Conservation (phyloP, 1,139 yeast species). For the Kodamaea fungicola region DNA sequence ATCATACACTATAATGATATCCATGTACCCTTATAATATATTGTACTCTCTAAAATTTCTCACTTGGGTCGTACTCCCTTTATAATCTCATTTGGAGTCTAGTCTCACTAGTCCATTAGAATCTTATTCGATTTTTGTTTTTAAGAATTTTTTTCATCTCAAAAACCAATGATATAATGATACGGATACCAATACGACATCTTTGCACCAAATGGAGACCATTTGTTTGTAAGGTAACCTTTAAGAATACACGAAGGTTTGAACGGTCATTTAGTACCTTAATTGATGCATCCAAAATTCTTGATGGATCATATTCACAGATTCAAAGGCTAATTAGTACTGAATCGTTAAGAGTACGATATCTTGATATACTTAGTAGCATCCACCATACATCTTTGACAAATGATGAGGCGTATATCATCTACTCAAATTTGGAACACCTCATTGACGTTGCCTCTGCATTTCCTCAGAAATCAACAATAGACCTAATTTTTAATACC, state of each 20-base stretch:
- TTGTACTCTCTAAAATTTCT: no score
- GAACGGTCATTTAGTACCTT: not conserved
- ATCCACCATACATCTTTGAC: constrained; percentile 5
- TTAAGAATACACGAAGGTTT: no score
- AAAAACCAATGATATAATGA: not conserved
- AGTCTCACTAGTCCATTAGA: no score
- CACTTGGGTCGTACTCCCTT: no score
- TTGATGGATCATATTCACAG: constrained; percentile 11
- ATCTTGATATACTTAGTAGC: constrained; percentile 9
- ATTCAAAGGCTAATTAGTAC: constrained; percentile 14
- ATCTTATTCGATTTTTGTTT: no score
- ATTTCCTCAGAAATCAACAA: constrained; percentile 11
- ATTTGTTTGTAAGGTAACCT: not conserved
- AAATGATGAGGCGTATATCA: constrained; percentile 9
- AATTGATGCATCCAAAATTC: constrained; percentile 3
- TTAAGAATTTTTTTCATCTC: no score
- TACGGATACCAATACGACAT: constrained; percentile 5
- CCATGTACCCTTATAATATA: no score
- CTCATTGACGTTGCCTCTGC: constrained; percentile 18
- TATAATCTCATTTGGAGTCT: no score
- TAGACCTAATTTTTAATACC: constrained; percentile 18
- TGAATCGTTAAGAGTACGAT: constrained; percentile 9
- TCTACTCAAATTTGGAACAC: constrained; percentile 13
- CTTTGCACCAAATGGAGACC: not conserved
- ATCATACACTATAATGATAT: no score